Percentiles rank a stretch among this genome's conserved stretches.
phyloP scores from a whole-genome alignment of 495 filamentous ascomycete genomes.

The Neurospora terricola region DNA sequence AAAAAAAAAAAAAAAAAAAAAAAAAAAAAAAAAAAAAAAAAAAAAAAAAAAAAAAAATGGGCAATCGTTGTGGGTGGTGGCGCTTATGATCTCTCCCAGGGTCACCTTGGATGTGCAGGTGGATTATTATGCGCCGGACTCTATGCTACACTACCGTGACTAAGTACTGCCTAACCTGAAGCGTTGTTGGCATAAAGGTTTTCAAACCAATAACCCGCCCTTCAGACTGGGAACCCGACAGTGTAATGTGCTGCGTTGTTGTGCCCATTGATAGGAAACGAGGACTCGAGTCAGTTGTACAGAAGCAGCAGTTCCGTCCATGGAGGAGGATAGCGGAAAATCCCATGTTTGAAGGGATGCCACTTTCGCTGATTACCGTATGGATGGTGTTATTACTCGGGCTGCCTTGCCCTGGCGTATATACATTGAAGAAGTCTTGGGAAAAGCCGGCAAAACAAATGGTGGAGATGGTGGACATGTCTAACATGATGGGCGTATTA shows the following conservation, averaged over 20 bases:
- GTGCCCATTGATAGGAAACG: neutral
- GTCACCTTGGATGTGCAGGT: neutral
- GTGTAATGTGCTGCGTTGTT: neutral
- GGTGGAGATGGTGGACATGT: neutral
- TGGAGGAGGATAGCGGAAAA: neutral
- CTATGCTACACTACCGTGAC: neutral
- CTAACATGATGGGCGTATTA: neutral
- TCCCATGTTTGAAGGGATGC: neutral
- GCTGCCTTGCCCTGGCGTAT: neutral
- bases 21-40: too few relatives aligned
- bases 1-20: too few relatives aligned
- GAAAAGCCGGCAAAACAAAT: neutral
- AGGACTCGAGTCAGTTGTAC: neutral
- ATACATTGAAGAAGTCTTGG: neutral
- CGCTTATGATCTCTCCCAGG: neutral
- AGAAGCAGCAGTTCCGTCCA: neutral
- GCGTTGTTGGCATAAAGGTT: neutral
- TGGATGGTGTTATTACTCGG: neutral
- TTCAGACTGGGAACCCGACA: neutral
- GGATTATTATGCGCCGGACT: neutral
- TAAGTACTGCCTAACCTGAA: neutral
- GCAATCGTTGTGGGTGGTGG: neutral
- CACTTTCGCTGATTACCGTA: neutral
- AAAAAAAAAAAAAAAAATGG: too few relatives aligned
- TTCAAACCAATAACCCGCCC: neutral